These are phyloP conservation scores for Emiliania huxleyi DNA, from an alignment of 78 protist species.

Conservation along the genomic window DNA sequence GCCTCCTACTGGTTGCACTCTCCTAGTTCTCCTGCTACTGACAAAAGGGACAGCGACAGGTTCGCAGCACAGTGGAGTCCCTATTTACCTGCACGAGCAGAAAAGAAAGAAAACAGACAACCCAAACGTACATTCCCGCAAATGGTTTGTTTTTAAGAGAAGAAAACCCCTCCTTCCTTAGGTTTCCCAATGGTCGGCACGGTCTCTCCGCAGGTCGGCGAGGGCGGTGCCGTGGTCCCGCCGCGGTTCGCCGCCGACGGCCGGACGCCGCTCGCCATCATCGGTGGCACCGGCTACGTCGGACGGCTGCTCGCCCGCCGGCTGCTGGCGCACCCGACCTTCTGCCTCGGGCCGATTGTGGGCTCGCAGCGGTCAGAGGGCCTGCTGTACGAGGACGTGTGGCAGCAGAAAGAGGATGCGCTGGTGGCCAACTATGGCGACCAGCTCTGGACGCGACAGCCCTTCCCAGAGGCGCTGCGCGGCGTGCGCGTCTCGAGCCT, in stretches of 20 bases:
- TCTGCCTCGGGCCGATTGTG: neutral
- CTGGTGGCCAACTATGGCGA: neutral
- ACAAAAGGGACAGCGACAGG: no score
- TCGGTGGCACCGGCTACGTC: constrained; percentile 11
- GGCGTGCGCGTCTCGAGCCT: neutral
- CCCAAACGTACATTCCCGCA: no score
- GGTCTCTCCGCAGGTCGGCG: no score
- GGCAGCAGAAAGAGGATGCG: neutral
- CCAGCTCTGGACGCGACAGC: neutral
- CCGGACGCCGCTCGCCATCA: neutral
- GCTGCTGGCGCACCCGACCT: neutral
- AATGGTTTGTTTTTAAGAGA: no score
- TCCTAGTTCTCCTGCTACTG: no score
- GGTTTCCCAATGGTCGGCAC: no score
- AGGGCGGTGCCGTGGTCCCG: neutral
- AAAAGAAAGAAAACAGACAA: no score
- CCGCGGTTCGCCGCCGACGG: neutral
- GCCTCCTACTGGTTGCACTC: no score
- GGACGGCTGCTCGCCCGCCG: neutral
- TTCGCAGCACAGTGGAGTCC: no score
- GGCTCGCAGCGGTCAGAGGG: neutral
- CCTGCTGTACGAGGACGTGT: neutral
- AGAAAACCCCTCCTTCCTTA: no score
- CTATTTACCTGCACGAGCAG: no score
- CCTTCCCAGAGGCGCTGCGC: neutral